A percentile compares a stretch with the other conserved stretches of the same genome.
These are phyloP conservation scores for Neonectria hederae DNA, from an alignment of 2,329 filamentous ascomycete species.

Conservation along the genomic window DNA sequence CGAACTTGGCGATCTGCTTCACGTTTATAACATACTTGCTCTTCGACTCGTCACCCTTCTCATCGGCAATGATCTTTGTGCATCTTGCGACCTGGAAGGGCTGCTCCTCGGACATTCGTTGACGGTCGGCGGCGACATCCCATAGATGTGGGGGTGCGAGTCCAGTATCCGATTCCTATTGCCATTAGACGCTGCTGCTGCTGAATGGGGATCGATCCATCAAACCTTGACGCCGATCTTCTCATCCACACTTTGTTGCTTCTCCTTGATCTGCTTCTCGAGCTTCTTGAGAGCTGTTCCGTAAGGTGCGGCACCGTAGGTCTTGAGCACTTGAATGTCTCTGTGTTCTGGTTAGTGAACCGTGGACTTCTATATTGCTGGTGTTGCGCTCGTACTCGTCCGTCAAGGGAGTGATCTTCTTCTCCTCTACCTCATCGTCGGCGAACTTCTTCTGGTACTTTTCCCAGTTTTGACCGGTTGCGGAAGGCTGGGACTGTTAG, in stretches of 20 bases:
- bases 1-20: constrained; percentile 99
- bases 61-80: constrained; percentile 98
- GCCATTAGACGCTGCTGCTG: constrained; percentile 31
- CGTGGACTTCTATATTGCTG: not conserved
- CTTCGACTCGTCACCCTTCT: constrained; percentile 92
- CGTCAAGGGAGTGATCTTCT: constrained; percentile 97
- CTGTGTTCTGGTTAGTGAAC: constrained; percentile 58
- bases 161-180: constrained; percentile 94
- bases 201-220: constrained; percentile 29
- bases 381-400: constrained; percentile 78
- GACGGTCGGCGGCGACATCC: constrained; percentile 97
- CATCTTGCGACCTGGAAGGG: constrained; percentile 96
- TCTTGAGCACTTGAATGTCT: constrained; percentile 99
- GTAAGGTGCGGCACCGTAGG: constrained; percentile 96
- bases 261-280: constrained; percentile 99
- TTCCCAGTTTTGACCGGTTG: constrained; percentile 95
- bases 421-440: constrained; percentile 97
- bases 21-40: constrained; percentile 99
- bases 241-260: constrained; percentile 97
- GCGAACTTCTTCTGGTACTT: constrained; percentile 98
- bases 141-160: constrained; percentile 98
- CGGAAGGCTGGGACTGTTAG: constrained; percentile 77
- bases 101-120: constrained; percentile 98
- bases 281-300: constrained; percentile 94
- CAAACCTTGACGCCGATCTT: constrained; percentile 88